These are phyloP conservation scores for Schizochytrium sp. DNA, from an alignment of 108 stramenopile species.

Conservation along the genomic window DNA sequence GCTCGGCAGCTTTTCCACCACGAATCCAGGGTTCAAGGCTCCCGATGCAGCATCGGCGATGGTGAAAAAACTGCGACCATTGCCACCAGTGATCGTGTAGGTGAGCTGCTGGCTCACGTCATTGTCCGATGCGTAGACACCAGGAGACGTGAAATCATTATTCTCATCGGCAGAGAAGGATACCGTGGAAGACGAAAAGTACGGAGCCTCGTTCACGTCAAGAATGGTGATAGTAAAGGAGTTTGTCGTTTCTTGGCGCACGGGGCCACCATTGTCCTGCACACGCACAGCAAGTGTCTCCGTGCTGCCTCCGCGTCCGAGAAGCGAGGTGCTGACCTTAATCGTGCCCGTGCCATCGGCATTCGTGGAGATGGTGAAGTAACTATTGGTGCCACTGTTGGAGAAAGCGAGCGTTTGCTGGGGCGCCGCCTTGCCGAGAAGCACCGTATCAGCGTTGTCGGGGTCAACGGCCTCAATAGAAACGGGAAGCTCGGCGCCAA, in stretches of 20 bases:
- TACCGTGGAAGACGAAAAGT: not conserved
- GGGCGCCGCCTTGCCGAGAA: not conserved
- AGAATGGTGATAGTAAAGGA: not conserved
- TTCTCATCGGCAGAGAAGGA: not conserved
- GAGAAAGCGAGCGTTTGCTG: not conserved
- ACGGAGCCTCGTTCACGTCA: not conserved
- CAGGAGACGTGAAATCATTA: not conserved
- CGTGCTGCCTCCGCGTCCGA: no score
- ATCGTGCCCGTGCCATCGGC: not conserved
- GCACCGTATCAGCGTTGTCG: not conserved
- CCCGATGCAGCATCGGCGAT: not conserved
- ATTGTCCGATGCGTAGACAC: not conserved
- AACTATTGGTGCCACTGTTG: not conserved
- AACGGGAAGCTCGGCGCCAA: not conserved
- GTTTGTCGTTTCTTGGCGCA: not conserved
- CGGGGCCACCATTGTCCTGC: not conserved
- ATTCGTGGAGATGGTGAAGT: not conserved
- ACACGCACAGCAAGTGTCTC: not conserved
- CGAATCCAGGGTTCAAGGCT: not conserved
- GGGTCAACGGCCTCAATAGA: not conserved
- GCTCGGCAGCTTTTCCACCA: not conserved
- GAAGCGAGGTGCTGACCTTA: not conserved
- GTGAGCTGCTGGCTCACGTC: not conserved
- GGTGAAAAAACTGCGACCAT: not conserved
- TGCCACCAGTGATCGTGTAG: not conserved